Percentiles rank a stretch among this genome's conserved stretches.
Conservation (phyloP, 2,329 filamentous ascomycete genomes). For the Piedraia hortae region DNA sequence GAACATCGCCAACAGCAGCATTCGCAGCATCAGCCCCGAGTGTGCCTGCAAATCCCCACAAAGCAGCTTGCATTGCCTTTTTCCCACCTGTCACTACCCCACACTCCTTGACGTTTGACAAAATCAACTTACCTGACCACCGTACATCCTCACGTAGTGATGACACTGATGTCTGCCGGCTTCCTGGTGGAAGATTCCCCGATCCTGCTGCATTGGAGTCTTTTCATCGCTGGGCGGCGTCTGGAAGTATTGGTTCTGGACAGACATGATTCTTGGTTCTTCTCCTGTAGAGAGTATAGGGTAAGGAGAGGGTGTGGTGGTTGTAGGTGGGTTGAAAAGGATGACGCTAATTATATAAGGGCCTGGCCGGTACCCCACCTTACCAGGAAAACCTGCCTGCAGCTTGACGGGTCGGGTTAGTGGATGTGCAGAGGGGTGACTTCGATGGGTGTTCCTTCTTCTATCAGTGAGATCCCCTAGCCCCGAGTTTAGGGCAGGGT, state of each 20-base stretch:
- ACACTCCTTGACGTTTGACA: background rate
- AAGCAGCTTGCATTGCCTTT: conserved; percentile 5
- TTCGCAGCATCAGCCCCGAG: conserved; percentile 7
- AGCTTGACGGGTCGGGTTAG: too few relatives aligned
- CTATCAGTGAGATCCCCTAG: too few relatives aligned
- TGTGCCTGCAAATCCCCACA: conserved; percentile 9
- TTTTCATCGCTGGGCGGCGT: conserved; percentile 7
- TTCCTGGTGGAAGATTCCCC: conserved; percentile 8
- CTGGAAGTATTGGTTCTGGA: conserved; percentile 4
- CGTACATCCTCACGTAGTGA: conserved; percentile 10
- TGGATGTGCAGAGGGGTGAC: too few relatives aligned
- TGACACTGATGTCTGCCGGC: conserved; percentile 8
- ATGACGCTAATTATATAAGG: too few relatives aligned
- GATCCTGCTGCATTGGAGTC: conserved; percentile 8
- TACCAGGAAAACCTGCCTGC: too few relatives aligned
- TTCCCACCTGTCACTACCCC: background rate
- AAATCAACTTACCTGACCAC: conserved; percentile 4
- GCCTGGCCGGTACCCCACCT: too few relatives aligned
- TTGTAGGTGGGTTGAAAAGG: too few relatives aligned
- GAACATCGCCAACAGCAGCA: conserved; percentile 9
- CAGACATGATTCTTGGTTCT: conserved; percentile 3
- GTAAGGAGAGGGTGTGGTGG: too few relatives aligned
- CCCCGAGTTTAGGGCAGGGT: too few relatives aligned
- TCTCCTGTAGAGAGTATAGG: too few relatives aligned
- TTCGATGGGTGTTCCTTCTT: too few relatives aligned